phyloP scores from a whole-genome alignment of 2,329 filamentous ascomycete species.

The Dendrostoma leiphaemia region DNA sequence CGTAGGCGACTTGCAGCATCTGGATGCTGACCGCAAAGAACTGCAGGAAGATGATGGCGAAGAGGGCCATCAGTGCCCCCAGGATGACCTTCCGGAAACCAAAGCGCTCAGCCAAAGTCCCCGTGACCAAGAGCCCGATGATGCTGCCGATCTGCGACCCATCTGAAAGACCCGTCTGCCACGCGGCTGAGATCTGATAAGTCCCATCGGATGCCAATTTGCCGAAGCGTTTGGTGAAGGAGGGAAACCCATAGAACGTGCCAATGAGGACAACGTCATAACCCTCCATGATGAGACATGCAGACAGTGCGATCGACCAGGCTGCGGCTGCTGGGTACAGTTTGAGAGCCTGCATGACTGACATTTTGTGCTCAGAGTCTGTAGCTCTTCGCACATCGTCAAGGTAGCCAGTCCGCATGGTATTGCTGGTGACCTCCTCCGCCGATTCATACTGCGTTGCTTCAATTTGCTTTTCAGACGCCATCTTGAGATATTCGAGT shows the following conservation, averaged over 20 bases:
- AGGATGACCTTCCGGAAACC: conserved; percentile 36
- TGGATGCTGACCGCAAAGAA: conserved; percentile 32
- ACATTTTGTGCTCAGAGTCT: conserved; percentile 54
- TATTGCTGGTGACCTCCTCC: no score
- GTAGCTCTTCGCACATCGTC: no score
- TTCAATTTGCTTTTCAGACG: no score
- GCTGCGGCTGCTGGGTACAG: conserved; percentile 44
- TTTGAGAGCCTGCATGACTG: conserved; percentile 58
- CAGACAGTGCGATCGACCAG: conserved; percentile 20
- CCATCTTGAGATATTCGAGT: no score
- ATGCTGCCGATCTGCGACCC: conserved; percentile 33
- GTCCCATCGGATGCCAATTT: conserved; percentile 30
- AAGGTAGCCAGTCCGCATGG: no score
- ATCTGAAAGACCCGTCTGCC: conserved; percentile 34
- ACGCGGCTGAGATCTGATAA: conserved; percentile 33
- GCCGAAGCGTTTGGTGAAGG: conserved; percentile 29
- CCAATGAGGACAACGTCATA: conserved; percentile 34
- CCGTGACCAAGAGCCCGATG: conserved; percentile 39
- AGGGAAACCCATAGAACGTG: conserved; percentile 32
- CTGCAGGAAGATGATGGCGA: conserved; percentile 34
- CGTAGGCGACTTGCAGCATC: conserved; percentile 30
- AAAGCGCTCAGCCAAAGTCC: conserved; percentile 34
- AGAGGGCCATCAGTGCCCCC: conserved; percentile 24
- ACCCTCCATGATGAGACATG: conserved; percentile 21
- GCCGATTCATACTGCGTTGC: no score